Base-by-base conservation (phyloP, 768 basidiomycete genomes). In the Leccinum variicolor region DNA sequence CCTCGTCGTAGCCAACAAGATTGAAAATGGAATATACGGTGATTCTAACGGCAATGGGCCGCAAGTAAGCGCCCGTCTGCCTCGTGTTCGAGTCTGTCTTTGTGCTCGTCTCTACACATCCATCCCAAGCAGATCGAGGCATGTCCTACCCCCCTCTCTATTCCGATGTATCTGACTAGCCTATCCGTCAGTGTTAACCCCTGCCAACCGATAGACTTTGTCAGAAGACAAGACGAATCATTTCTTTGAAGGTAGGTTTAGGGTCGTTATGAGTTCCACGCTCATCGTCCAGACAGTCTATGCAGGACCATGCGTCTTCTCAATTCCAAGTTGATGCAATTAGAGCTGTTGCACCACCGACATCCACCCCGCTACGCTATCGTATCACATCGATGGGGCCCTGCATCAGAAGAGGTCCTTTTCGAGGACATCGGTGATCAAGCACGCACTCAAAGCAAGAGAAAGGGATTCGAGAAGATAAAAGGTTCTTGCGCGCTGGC, bases 321-420 rank as follows among this genome's bases (percentile, higher is more conserved):
- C 49, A 62, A 70, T 31, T 50, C 66, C 31, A 26, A 4, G 23
- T 61, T 60, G 14, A 53, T 5, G 39, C 59, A 62, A 28, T 46
- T 68, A 19, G 68, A 68, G 6, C 13, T 63, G n/a, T 46, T 65
- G 15, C 56, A 55, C 11, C 9, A 3, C 9, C 19, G 17, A 19
- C 1, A 33, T 19, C 47, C 43, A 26, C 25, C 53, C 14, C 36
- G 7, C n/a, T 69, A 71, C 15, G 65, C 67, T 29, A 69, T 69
- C 21, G 56, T 69, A 39, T 69, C 68, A n/a, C 69, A 71, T 51
- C 58, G 69, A 54, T 69, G 69, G 69, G 62, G 61, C 3, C 36
- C 57, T 8, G 59, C 62, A 31, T 62, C 55, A 0, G 64, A 64
- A 23, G 69, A 69, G 21, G 62, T 69, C 6, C 53, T 61, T 43